Evolutionary conservation across 768 basidiomycete species (phyloP), one percentile per base, ranked within the genome.

Genomic region (Lactarius quietus): DNA sequence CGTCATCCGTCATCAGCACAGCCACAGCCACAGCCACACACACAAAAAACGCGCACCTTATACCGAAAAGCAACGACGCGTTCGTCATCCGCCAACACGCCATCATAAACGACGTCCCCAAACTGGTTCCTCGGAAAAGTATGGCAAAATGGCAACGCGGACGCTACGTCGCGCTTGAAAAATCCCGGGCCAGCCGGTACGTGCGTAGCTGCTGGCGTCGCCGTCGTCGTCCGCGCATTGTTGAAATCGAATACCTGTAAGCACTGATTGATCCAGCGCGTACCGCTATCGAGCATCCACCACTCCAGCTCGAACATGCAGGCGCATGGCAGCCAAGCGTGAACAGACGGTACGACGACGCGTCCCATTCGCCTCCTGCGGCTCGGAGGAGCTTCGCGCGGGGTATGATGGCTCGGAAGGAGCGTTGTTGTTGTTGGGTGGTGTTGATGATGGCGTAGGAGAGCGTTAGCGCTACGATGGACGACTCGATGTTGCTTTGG

Each of bases 51-150:
- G 20, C 53, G 18, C 23, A 55, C 61, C 17, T 54, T 12, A 29
- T 54, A 55, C 39, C 53, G 29, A 15, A 62, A 23, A 10, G n/a
- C 53, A 17, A 55, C 53, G 29, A 62, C 26, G 29, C 38, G 61
- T 29, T 62, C 61, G 20, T 62, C 53, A 28, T 62, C 61, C 53
- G 61, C 61, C 39, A 62, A 10, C 31, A 62, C 35, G 3, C 38
- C 48, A 10, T 61, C 48, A 60, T 51, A 61, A 48, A 18, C 15
- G 59, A 18, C 15, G 33, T n/a, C 48, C 4, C 36, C 17, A 9
- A 18, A 51, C 26, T 31, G 38, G 10, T 55, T 62, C 31, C 7
- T 18, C 2, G 53, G 61, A 15, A 41, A 9, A 8, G 33, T 2
- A 7, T 51, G 59, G 35, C 35, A 38, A 39, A 28, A 52, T 20